A percentile compares a stretch with the other conserved stretches of the same genome.
These are phyloP conservation scores for Sporothrix sp. DNA, from an alignment of 2,329 filamentous ascomycete genomes.

Conservation along the genomic window DNA sequence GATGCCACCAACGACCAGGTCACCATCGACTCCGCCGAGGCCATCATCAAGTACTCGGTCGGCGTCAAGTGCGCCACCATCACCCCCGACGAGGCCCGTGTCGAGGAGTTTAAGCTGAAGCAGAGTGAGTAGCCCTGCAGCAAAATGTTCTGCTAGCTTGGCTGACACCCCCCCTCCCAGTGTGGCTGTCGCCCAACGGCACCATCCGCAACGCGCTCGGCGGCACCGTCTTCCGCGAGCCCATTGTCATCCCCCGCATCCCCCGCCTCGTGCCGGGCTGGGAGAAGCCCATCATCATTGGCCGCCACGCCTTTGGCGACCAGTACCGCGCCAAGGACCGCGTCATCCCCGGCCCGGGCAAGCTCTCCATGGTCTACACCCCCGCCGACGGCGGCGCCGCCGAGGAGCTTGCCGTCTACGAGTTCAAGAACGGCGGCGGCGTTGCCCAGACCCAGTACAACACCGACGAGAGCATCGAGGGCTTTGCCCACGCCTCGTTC, in stretches of 20 bases:
- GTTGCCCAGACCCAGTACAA: constrained; percentile 97
- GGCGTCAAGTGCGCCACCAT: constrained; percentile 99
- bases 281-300: constrained; percentile 99
- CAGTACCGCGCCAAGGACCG: constrained; percentile 96
- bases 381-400: constrained; percentile 68
- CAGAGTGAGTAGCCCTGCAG: constrained; percentile 66
- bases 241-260: constrained; percentile 89
- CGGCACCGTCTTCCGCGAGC: constrained; percentile 97
- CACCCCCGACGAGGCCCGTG: constrained; percentile 91
- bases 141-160: constrained; percentile 1
- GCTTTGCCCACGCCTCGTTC: constrained; percentile 94
- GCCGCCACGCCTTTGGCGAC: constrained; percentile 95
- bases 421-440: constrained; percentile 78
- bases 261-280: constrained; percentile 91
- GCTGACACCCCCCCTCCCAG: no score
- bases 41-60: constrained; percentile 97
- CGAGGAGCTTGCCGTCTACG: constrained; percentile 78
- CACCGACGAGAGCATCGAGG: constrained; percentile 87
- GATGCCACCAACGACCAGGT: constrained; percentile 95
- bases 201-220: constrained; percentile 69
- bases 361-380: constrained; percentile 90
- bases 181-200: constrained; percentile 98
- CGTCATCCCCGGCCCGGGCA: constrained; percentile 73
- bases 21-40: constrained; percentile 87
- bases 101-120: constrained; percentile 98